These are phyloP conservation scores for Puccinia hordei DNA, from an alignment of 1,284 basidiomycete genomes.

Conservation along the genomic window DNA sequence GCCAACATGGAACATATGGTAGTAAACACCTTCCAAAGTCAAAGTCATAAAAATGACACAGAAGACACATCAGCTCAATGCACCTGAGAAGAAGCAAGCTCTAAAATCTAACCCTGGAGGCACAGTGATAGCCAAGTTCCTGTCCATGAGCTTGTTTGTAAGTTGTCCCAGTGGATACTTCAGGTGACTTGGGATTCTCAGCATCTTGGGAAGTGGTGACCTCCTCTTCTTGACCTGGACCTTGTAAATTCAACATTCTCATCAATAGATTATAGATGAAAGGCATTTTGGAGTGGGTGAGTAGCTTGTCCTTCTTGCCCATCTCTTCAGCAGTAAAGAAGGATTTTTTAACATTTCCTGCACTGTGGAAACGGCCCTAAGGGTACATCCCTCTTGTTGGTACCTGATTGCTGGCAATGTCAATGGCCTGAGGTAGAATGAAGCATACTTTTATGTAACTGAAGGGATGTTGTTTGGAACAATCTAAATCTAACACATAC, in stretches of 20 bases:
- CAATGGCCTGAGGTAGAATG: not conserved
- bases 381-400: constrained; percentile 1
- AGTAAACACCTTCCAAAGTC: not conserved
- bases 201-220: not conserved
- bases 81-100: no score
- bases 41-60: not conserved
- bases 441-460: not conserved
- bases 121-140: not conserved
- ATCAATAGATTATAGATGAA: not conserved
- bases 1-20: not conserved
- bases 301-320: not conserved
- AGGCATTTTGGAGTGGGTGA: not conserved
- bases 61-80: not conserved
- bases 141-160: not conserved
- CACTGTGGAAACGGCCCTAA: not conserved
- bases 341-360: not conserved
- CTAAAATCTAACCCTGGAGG: not conserved
- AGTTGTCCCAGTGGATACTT: not conserved
- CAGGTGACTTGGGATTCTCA: not conserved
- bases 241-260: not conserved
- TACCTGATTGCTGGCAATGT: not conserved
- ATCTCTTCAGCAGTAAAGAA: not conserved
- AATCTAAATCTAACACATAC: not conserved
- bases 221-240: not conserved
- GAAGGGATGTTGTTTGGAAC: not conserved